Evolutionary conservation across 257 asterid genomes (phyloP).

Genomic region (Scutellaria baicalensis): DNA sequence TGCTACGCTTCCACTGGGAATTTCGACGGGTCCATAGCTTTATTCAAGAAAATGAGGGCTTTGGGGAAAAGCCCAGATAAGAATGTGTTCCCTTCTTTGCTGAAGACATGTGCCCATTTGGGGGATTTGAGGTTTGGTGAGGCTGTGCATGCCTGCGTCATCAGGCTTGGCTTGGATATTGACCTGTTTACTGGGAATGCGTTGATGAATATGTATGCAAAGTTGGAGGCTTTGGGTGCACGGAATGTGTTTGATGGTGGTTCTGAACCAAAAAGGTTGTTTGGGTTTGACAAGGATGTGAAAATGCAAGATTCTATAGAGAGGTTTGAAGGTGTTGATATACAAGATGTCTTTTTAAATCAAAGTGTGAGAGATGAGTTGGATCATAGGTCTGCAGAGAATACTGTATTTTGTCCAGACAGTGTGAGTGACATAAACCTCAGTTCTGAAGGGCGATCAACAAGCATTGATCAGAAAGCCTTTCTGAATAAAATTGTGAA

Average conservation of each 20-base stretch:
- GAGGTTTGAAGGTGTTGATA: not conserved
- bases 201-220: constrained; percentile 79
- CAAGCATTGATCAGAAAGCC: constrained; percentile 5
- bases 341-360: not conserved
- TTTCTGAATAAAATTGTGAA: not conserved
- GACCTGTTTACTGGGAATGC: constrained; percentile 91
- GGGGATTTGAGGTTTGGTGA: constrained; percentile 63
- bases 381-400: not conserved
- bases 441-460: not conserved
- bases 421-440: not conserved
- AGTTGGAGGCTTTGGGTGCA: constrained; percentile 39
- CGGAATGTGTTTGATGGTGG: constrained; percentile 35
- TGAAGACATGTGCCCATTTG: constrained; percentile 60
- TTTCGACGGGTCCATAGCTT: constrained; percentile 40
- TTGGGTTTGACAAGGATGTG: not conserved
- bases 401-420: not conserved
- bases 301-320: constrained; percentile 6
- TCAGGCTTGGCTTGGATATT: constrained; percentile 54
- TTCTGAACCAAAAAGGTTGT: constrained; percentile 20
- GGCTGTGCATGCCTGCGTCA: constrained; percentile 62
- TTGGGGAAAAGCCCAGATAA: constrained; percentile 59
- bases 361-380: constrained; percentile 4
- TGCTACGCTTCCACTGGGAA: constrained; percentile 59
- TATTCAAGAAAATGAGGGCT: constrained; percentile 60
- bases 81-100: constrained; percentile 75